phyloP scores from a whole-genome alignment of 805 yeast species.

The Spencermartinsiella europaea region DNA sequence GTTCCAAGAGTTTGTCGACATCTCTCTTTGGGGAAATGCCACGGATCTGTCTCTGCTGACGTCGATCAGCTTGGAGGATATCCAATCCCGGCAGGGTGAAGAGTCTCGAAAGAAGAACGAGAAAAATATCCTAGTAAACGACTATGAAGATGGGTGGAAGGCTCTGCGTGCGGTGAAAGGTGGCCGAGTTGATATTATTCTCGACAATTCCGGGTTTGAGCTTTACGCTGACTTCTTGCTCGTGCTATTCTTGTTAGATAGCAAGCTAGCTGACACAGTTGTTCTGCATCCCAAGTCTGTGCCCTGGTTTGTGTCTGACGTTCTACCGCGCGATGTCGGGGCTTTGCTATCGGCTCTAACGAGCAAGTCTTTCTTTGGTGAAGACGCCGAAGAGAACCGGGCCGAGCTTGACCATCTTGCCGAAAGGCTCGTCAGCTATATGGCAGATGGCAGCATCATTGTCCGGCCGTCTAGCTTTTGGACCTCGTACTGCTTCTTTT shows the following conservation, averaged over 20 bases:
- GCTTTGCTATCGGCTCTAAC: conserved; percentile 52
- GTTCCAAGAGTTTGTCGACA: conserved; percentile 78
- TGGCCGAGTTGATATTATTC: conserved; percentile 69
- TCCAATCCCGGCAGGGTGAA: conserved; percentile 86
- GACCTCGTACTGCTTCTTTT: conserved; percentile 75
- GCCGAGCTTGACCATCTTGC: conserved; percentile 47
- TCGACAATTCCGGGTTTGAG: conserved; percentile 95
- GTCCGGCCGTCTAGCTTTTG: conserved; percentile 70
- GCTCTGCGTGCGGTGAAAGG: conserved; percentile 18
- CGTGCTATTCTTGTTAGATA: conserved; percentile 62
- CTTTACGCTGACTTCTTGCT: conserved; percentile 77
- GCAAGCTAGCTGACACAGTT: conserved; percentile 57
- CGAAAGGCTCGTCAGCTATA: conserved; percentile 40
- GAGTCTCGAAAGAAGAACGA: conserved; percentile 79
- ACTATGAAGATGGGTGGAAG: conserved; percentile 63
- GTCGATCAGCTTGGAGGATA: conserved; percentile 67
- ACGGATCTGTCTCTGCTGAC: conserved; percentile 88
- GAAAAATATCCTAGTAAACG: conserved; percentile 71
- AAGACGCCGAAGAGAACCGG: conserved; percentile 32
- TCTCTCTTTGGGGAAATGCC: conserved; percentile 97
- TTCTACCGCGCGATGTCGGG: conserved; percentile 74
- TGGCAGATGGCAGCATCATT: conserved; percentile 42
- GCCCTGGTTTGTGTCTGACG: conserved; percentile 98
- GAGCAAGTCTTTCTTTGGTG: conserved; percentile 47
- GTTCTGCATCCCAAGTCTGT: conserved; percentile 82